These are phyloP conservation scores for Pyrenochaeta sp. DNA, from an alignment of 2,329 filamentous ascomycete species.

Conservation along the genomic window DNA sequence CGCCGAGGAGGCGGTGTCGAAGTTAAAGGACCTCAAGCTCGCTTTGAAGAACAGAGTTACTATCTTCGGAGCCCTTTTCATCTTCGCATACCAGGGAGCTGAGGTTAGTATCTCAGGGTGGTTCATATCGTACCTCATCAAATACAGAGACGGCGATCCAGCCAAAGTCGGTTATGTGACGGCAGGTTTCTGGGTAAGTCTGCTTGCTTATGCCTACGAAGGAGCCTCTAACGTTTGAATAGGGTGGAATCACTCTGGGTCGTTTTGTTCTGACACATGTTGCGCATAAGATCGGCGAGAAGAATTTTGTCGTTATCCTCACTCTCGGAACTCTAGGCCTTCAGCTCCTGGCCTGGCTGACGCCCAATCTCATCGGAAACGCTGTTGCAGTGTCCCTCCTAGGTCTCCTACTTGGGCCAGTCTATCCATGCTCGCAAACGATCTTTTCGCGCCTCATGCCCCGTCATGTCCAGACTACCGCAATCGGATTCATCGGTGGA, in stretches of 20 bases:
- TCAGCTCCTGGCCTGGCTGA: slow-evolving; percentile 79
- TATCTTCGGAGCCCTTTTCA: slow-evolving; percentile 78
- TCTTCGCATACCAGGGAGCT: slow-evolving; percentile 86
- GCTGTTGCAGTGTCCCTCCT: slow-evolving; percentile 65
- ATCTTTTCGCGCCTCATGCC: slow-evolving; percentile 70
- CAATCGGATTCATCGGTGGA: slow-evolving; percentile 72
- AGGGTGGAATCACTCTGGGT: slow-evolving; percentile 78
- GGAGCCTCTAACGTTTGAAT: slow-evolving; percentile 38
- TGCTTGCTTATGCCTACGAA: neutral
- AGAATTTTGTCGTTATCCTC: slow-evolving; percentile 70
- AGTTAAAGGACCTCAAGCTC: slow-evolving; percentile 59
- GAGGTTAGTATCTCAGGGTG: slow-evolving; percentile 86
- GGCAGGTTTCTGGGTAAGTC: slow-evolving; percentile 69
- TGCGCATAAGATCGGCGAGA: slow-evolving; percentile 74
- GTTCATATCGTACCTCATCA: slow-evolving; percentile 86
- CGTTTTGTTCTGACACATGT: slow-evolving; percentile 75
- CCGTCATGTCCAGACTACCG: slow-evolving; percentile 67
- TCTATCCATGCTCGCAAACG: slow-evolving; percentile 77
- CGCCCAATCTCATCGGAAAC: slow-evolving; percentile 71
- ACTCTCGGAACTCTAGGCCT: slow-evolving; percentile 70
- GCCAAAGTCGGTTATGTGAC: slow-evolving; percentile 81
- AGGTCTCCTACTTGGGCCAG: slow-evolving; percentile 77
- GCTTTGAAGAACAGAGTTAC: slow-evolving; percentile 66
- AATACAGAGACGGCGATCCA: slow-evolving; percentile 73
- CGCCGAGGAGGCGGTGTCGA: slow-evolving; percentile 50